Evolutionary conservation across 768 basidiomycete genomes (phyloP).

Genomic region (Guyanaporus albipodus): DNA sequence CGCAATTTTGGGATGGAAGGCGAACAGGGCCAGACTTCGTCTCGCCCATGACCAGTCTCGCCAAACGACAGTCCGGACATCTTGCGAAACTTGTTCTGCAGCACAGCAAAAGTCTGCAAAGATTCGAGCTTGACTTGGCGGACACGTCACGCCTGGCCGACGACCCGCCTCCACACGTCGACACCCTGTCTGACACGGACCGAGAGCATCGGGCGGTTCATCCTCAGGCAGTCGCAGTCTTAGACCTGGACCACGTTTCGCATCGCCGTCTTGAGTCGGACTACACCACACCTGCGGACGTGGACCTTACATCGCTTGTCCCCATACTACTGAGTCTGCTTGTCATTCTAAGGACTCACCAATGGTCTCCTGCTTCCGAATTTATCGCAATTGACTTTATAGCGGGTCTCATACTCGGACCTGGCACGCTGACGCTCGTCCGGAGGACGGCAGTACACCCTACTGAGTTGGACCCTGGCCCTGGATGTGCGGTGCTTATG

Average conservation of each 20-base stretch:
- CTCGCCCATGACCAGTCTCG: slow-evolving; percentile 16
- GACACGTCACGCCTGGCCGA: not conserved
- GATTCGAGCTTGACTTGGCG: not conserved
- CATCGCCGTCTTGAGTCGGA: slow-evolving; percentile 1
- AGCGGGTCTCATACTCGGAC: slow-evolving; percentile 13
- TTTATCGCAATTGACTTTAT: slow-evolving; percentile 9
- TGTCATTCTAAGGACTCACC: slow-evolving; percentile 5
- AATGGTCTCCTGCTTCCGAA: slow-evolving; percentile 4
- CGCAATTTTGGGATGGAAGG: slow-evolving; percentile 20
- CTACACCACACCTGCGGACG: slow-evolving; percentile 8
- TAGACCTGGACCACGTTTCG: slow-evolving; percentile 7
- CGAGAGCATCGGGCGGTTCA: not conserved
- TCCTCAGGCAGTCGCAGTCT: slow-evolving; percentile 8
- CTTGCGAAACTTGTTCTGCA: slow-evolving; percentile 13
- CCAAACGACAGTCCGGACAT: slow-evolving; percentile 17
- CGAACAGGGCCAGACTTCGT: slow-evolving; percentile 20
- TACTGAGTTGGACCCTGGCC: slow-evolving; percentile 3
- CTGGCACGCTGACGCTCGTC: slow-evolving; percentile 15
- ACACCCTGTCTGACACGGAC: not conserved
- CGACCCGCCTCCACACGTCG: not conserved
- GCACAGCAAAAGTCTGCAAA: slow-evolving; percentile 6
- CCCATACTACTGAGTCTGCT: slow-evolving; percentile 13
- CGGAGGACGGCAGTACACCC: slow-evolving; percentile 9
- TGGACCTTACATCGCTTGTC: slow-evolving; percentile 10
- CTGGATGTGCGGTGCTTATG: slow-evolving; percentile 18